phyloP scores from a whole-genome alignment of 2,329 filamentous ascomycete genomes.

The Cadophora gregata region DNA sequence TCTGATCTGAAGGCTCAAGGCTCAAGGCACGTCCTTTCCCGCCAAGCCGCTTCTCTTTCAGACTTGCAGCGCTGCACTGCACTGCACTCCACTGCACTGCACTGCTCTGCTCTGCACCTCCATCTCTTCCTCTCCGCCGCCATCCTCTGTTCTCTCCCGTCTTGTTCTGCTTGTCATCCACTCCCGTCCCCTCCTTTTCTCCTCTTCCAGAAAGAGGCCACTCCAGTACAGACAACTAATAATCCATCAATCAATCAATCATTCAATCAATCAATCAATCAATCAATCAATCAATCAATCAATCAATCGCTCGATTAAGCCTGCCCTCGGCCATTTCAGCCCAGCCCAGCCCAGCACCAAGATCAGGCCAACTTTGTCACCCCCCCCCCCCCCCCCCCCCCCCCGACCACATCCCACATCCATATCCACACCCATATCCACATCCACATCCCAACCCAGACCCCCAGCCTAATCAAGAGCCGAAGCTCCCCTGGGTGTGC shows the following conservation, averaged over 20 bases:
- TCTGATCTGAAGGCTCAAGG: no score
- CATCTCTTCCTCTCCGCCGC: neutral
- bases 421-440: no score
- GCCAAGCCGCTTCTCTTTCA: neutral
- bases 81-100: neutral
- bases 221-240: constrained; percentile 1
- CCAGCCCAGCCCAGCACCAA: neutral
- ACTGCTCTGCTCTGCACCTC: neutral
- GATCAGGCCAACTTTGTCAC: neutral
- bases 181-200: neutral
- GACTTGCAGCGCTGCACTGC: neutral
- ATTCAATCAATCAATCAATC: no score
- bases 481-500: constrained; percentile 3
- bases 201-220: neutral
- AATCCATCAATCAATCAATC: neutral
- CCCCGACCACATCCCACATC: no score
- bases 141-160: neutral
- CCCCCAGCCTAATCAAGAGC: constrained; percentile 1
- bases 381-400: no score
- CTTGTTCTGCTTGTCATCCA: neutral
- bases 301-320: no score
- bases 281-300: no score
- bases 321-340: no score
- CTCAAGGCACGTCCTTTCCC: neutral
- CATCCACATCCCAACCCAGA: neutral